phyloP scores from a whole-genome alignment of 805 yeast genomes.

The Middelhovenomyces tepae region DNA sequence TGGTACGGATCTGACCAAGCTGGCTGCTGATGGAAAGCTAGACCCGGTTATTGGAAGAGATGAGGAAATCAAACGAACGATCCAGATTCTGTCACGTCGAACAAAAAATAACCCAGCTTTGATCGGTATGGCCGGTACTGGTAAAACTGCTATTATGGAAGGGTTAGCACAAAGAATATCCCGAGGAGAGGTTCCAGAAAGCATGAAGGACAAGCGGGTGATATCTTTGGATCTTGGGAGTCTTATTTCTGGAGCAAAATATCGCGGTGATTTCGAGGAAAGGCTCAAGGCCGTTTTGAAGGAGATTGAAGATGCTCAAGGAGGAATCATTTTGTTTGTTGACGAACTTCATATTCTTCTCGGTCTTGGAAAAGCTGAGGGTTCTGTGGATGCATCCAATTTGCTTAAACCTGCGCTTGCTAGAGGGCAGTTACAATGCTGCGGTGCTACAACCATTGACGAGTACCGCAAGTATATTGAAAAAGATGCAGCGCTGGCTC shows the following conservation, averaged over 20 bases:
- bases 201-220: constrained; percentile 78
- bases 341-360: constrained; percentile 86
- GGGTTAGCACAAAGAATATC: constrained; percentile 92
- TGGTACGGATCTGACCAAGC: constrained; percentile 77
- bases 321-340: constrained; percentile 70
- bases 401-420: constrained; percentile 89
- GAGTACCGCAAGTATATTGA: constrained; percentile 90
- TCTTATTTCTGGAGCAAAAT: constrained; percentile 89
- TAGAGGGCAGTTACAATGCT: constrained; percentile 83
- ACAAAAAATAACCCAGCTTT: constrained; percentile 93
- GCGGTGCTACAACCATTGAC: constrained; percentile 94
- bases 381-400: constrained; percentile 92
- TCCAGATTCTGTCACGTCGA: constrained; percentile 84
- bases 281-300: constrained; percentile 71
- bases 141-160: constrained; percentile 94
- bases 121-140: constrained; percentile 96
- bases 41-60: constrained; percentile 98
- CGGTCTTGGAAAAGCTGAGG: constrained; percentile 90
- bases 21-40: constrained; percentile 82
- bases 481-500: constrained; percentile 90
- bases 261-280: constrained; percentile 92
- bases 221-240: constrained; percentile 82
- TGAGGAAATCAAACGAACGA: constrained; percentile 87
- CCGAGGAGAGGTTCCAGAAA: constrained; percentile 88
- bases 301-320: constrained; percentile 73